A percentile compares a stretch with the other conserved stretches of the same genome.
These are phyloP conservation scores for Karstenula rhodostoma DNA, from an alignment of 2,329 filamentous ascomycete species.

Conservation along the genomic window DNA sequence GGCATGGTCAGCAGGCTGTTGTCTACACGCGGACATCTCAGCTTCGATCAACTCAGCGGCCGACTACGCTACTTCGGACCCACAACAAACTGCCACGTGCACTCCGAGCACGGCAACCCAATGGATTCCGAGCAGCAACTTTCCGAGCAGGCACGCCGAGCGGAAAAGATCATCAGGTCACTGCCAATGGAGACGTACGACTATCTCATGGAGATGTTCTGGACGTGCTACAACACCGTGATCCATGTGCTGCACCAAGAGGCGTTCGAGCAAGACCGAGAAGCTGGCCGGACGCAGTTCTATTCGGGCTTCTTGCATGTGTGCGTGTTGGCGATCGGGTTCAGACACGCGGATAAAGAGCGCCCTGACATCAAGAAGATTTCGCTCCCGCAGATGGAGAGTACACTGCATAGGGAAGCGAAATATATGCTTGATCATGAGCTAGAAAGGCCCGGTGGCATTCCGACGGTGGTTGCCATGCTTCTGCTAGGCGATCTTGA, in stretches of 20 bases:
- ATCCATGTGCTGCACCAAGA: slow-evolving; percentile 60
- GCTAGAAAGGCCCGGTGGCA: slow-evolving; percentile 61
- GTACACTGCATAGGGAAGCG: slow-evolving; percentile 62
- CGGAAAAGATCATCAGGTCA: slow-evolving; percentile 58
- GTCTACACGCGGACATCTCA: slow-evolving; percentile 59
- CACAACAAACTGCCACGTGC: slow-evolving; percentile 63
- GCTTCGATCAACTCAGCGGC: slow-evolving; percentile 61
- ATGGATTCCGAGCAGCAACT: slow-evolving; percentile 51
- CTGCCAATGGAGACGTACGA: slow-evolving; percentile 59
- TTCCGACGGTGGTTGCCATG: slow-evolving; percentile 62
- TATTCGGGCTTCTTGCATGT: slow-evolving; percentile 64
- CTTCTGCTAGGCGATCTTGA: slow-evolving; percentile 63
- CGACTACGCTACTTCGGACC: slow-evolving; percentile 63
- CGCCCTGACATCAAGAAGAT: slow-evolving; percentile 60
- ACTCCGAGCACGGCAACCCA: slow-evolving; percentile 50
- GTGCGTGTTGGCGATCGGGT: slow-evolving; percentile 61
- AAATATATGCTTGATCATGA: slow-evolving; percentile 64
- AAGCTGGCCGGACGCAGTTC: slow-evolving; percentile 57
- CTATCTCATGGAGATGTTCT: slow-evolving; percentile 62
- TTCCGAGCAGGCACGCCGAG: slow-evolving; percentile 57
- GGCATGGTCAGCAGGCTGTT: slow-evolving; percentile 60
- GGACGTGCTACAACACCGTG: slow-evolving; percentile 61
- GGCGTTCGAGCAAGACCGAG: slow-evolving; percentile 59
- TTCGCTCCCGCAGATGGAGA: slow-evolving; percentile 58
- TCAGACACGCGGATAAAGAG: slow-evolving; percentile 59